phyloP scores from a whole-genome alignment of 2,329 filamentous ascomycete genomes.

The Fusarium nisikadoi region DNA sequence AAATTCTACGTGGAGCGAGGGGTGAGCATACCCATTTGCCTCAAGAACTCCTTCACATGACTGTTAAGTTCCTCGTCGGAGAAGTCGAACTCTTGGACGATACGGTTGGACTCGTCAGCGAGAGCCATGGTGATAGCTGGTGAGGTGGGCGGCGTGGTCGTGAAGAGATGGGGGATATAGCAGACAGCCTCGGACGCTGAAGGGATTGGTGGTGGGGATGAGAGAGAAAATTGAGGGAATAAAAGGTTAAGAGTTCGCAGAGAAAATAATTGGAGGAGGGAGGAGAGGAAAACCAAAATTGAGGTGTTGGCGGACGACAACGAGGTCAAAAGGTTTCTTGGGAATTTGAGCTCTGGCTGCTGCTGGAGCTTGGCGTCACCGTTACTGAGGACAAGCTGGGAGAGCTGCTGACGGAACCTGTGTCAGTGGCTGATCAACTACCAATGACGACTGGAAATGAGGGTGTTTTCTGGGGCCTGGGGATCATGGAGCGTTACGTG shows the following conservation, averaged over 20 bases:
- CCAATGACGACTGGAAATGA: constrained; percentile 38
- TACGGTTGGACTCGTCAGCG: constrained; percentile 77
- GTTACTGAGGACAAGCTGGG: constrained; percentile 64
- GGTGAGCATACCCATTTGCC: constrained; percentile 74
- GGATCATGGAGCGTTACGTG: constrained; percentile 34
- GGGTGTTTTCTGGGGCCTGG: constrained; percentile 16
- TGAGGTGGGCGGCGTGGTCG: constrained; percentile 64
- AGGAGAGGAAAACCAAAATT: constrained; percentile 40
- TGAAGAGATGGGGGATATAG: constrained; percentile 65
- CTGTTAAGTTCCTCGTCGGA: constrained; percentile 79
- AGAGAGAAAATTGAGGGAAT: constrained; percentile 25
- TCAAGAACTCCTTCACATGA: constrained; percentile 85
- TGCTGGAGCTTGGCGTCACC: constrained; percentile 54
- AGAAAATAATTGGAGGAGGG: constrained; percentile 40
- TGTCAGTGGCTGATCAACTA: constrained; percentile 45
- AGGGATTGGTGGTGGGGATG: constrained; percentile 43
- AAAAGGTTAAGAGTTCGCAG: constrained; percentile 19
- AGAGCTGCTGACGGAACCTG: constrained; percentile 54
- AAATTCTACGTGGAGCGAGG: constrained; percentile 3
- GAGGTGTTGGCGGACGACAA: constrained; percentile 36
- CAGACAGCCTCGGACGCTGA: constrained; percentile 61
- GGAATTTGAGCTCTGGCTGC: constrained; percentile 39
- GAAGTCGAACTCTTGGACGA: constrained; percentile 89
- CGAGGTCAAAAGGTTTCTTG: constrained; percentile 44
- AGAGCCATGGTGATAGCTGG: constrained; percentile 69